phyloP scores from a whole-genome alignment of 495 filamentous ascomycete species.

The Podospora bellae-mahoneyi region DNA sequence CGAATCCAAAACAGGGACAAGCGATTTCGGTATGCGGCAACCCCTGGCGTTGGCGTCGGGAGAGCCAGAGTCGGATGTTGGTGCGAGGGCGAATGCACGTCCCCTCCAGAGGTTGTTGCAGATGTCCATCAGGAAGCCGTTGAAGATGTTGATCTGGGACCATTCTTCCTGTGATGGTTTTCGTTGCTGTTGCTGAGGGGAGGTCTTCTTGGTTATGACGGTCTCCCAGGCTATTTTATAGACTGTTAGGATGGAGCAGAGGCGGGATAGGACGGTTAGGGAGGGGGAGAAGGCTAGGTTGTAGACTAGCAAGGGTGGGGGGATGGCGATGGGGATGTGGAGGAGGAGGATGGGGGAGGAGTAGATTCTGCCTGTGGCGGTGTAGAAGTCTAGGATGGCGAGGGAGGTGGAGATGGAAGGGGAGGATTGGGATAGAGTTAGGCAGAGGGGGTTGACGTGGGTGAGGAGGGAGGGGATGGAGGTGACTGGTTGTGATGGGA shows the following conservation, averaged over 20 bases:
- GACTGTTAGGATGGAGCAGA: conserved; percentile 61
- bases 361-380: conserved; percentile 53
- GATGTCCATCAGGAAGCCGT: conserved; percentile 84
- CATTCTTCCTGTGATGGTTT: conserved; percentile 43
- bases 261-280: conserved; percentile 61
- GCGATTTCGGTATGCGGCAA: conserved; percentile 58
- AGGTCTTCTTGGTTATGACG: conserved; percentile 41
- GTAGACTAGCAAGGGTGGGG: conserved; percentile 67
- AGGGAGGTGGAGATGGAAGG: conserved; percentile 40
- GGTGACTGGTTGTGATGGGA: conserved; percentile 24
- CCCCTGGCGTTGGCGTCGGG: conserved; percentile 69
- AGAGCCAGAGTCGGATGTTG: conserved; percentile 10
- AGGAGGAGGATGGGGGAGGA: conserved; percentile 49
- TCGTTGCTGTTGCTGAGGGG: conserved; percentile 1
- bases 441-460: conserved; percentile 60
- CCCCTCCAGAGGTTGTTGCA: conserved; percentile 84
- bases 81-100: conserved; percentile 53
- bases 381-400: conserved; percentile 68
- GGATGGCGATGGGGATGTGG: conserved; percentile 61
- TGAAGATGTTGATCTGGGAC: conserved; percentile 66
- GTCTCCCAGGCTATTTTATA: conserved; percentile 76
- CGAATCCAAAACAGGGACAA: conserved; percentile 45
- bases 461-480: conserved; percentile 47
- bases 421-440: conserved; percentile 56
- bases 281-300: conserved; percentile 62